Evolutionary conservation across 2,329 filamentous ascomycete species (phyloP).

Genomic region (Hymenoscyphus salicellus): DNA sequence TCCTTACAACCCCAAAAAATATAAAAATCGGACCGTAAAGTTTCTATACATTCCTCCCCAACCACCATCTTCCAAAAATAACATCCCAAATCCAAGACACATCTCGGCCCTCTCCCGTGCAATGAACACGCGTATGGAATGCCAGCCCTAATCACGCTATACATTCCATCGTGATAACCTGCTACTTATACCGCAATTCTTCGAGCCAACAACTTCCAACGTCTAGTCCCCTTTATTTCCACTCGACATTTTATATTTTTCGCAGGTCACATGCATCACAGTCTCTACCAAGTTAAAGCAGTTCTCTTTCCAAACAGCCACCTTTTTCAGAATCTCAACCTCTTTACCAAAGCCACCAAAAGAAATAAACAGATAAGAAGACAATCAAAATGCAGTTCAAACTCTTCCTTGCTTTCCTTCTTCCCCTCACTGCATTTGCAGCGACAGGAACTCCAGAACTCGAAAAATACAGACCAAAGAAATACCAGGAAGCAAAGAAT

Average conservation of each 20-base stretch:
- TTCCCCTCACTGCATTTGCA: background rate
- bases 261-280: background rate
- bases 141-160: background rate
- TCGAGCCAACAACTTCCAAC: background rate
- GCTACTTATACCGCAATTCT: background rate
- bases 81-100: background rate
- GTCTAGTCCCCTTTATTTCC: background rate
- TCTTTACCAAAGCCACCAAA: no score
- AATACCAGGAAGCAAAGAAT: background rate
- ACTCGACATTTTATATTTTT: background rate
- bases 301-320: background rate
- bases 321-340: background rate
- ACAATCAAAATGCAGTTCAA: background rate
- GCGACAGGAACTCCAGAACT: background rate
- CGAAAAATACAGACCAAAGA: background rate
- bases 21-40: background rate
- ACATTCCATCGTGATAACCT: background rate
- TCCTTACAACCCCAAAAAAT: background rate
- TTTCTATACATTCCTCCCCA: background rate
- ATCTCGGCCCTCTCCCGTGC: background rate
- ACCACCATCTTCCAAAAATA: background rate
- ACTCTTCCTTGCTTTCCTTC: background rate
- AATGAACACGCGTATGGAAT: constrained; percentile 1
- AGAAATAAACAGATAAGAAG: background rate
- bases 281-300: background rate